Percentiles rank a stretch among this genome's conserved stretches.
phyloP scores from a whole-genome alignment of 306 rosid species.

The Vigna radiata region DNA sequence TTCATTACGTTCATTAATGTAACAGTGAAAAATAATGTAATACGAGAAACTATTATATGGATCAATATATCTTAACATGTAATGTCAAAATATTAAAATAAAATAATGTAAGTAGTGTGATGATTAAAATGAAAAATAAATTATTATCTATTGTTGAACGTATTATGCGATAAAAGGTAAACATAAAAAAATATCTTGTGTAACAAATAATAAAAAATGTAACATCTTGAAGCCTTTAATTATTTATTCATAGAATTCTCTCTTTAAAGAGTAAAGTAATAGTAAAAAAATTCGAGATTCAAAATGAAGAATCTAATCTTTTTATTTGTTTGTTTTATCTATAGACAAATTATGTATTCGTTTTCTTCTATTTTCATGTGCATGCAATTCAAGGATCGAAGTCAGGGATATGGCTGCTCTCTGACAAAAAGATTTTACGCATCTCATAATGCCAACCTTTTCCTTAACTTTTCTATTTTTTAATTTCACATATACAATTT shows the following conservation, averaged over 20 bases:
- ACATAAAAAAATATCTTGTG: no score
- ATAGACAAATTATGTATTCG: background rate
- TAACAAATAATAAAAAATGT: no score
- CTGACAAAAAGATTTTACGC: slow-evolving; percentile 19
- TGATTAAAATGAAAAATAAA: no score
- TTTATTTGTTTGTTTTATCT: background rate
- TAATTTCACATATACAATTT: background rate
- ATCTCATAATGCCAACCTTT: background rate
- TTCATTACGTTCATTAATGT: no score
- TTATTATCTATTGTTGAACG: no score
- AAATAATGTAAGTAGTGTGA: no score
- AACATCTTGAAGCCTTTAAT: no score
- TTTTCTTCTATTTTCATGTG: background rate
- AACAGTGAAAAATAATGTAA: no score
- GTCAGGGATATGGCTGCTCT: background rate
- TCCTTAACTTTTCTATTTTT: background rate
- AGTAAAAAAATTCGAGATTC: background rate
- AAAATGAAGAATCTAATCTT: slow-evolving; percentile 4
- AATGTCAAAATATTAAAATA: no score
- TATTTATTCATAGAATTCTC: background rate
- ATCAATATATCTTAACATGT: no score
- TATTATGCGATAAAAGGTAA: no score
- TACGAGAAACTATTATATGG: no score
- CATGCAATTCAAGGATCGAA: background rate
- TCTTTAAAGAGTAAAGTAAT: background rate